Base-by-base conservation (phyloP, 768 basidiomycete species). In the Heimioporus sp. region DNA sequence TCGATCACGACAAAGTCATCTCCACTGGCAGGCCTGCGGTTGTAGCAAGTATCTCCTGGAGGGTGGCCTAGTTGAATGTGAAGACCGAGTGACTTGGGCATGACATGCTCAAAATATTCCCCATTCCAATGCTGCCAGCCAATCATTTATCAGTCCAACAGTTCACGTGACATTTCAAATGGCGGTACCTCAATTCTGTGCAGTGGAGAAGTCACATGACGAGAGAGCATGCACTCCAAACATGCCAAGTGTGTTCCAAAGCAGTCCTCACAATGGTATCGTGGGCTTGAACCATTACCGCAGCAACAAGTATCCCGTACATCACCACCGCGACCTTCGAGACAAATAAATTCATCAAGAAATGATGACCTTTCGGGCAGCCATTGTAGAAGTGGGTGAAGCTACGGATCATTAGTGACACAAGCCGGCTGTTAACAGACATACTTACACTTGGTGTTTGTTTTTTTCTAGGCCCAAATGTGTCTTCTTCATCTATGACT, bases 51-150 rank as follows among this genome's bases (percentile, higher is more conserved):
- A 10, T 55, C 35, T 8, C 53, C 55, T 15, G 39, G 32, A 15
- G 12, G 34, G 35, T 66, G 65, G 1, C 64, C 60, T n/a, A 65
- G 48, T 31, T 65, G 61, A 2, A 67, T 39, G 12, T 38, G 43
- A 4, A 65, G 39, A 6, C 65, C 65, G 8, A 62, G 17, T 9
- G 52, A 48, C 8, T 46, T 49, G 20, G 64, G 43, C 3, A 52
- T 51, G 16, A 42, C 46, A 15, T n/a, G n/a, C 20, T 34, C 34
- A 16, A 60, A 66, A 28, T 32, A 58, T 1, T 2, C 10, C 3
- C 60, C 57, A 31, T 46, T 56, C 57, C 65, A 66, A 34, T 49
- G 13, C 65, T 66, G 48, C 34, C 17, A 13, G 12, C 17, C 21
- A 13, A 39, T 28, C 19, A 38, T 5, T 20, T 34, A 9, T 11